Evolutionary conservation across 257 asterid species (phyloP).

Genomic region (Anisodus tanguticus): DNA sequence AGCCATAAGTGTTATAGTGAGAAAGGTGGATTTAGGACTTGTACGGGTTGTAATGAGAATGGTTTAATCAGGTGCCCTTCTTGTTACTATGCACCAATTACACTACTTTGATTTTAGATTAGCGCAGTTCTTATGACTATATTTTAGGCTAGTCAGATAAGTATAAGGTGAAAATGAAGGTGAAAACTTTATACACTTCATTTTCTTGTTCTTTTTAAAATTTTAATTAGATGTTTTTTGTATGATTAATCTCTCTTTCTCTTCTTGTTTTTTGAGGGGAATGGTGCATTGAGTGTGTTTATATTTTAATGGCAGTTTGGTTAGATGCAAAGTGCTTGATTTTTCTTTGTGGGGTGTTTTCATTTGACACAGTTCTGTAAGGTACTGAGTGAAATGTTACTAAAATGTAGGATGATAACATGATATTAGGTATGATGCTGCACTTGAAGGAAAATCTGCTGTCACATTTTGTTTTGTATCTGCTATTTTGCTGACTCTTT

Average conservation of each 20-base stretch:
- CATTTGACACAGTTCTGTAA: not conserved
- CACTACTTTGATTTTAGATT: constrained; percentile 35
- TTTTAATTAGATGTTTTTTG: constrained; percentile 2
- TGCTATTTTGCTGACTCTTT: too few species aligned
- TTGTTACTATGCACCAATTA: constrained; percentile 64
- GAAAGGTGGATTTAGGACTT: constrained; percentile 76
- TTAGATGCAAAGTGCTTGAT: not conserved
- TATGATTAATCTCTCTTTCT: constrained; percentile 5
- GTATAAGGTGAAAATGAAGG: constrained; percentile 22
- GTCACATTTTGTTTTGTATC: too few species aligned
- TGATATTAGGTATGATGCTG: not conserved
- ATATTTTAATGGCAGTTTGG: not conserved
- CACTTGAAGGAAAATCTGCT: not conserved
- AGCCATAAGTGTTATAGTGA: constrained; percentile 43
- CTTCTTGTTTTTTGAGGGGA: not conserved
- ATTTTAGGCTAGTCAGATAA: constrained; percentile 6
- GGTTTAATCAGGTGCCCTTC: constrained; percentile 97
- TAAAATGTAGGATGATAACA: too few species aligned
- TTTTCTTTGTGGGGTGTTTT: not conserved
- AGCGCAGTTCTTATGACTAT: not conserved
- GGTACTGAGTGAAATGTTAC: not conserved
- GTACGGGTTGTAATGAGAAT: constrained; percentile 84
- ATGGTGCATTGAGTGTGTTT: constrained; percentile 11
- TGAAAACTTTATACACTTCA: constrained; percentile 17
- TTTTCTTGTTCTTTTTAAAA: constrained; percentile 10